These are phyloP conservation scores for Oehlia diaphana DNA, from an alignment of 192 early-diverging fungal species.

Conservation along the genomic window DNA sequence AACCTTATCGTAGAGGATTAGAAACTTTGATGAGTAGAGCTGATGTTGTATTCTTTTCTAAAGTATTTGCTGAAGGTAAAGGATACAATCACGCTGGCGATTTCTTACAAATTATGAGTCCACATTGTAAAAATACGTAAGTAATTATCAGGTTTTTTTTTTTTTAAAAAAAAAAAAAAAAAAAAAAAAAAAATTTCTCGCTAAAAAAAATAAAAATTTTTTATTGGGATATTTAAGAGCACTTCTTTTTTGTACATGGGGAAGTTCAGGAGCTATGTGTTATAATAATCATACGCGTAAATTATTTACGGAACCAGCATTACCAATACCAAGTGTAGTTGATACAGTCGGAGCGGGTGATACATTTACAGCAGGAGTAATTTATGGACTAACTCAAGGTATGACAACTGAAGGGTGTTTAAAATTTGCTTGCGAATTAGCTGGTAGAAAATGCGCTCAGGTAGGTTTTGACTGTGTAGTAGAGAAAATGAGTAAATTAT, in stretches of 20 bases:
- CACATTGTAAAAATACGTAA: slow-evolving; percentile 45
- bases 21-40: slow-evolving; percentile 53
- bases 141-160: not conserved
- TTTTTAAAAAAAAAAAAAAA: not conserved
- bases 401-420: slow-evolving; percentile 39
- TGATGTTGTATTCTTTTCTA: slow-evolving; percentile 67
- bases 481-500: slow-evolving; percentile 12
- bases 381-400: slow-evolving; percentile 38
- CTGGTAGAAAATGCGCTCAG: slow-evolving; percentile 50
- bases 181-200: no score
- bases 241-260: slow-evolving; percentile 66
- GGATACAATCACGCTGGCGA: slow-evolving; percentile 53
- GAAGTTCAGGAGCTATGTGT: slow-evolving; percentile 52
- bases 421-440: slow-evolving; percentile 46
- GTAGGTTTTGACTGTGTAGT: slow-evolving; percentile 40
- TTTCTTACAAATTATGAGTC: slow-evolving; percentile 41
- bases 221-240: slow-evolving; percentile 40
- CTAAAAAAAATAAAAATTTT: not conserved
- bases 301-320: slow-evolving; percentile 35
- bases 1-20: slow-evolving; percentile 60
- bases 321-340: slow-evolving; percentile 35
- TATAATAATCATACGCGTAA: slow-evolving; percentile 39
- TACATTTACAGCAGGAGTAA: slow-evolving; percentile 57
- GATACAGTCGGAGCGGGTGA: slow-evolving; percentile 59
- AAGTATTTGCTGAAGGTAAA: slow-evolving; percentile 58